Base-by-base conservation (phyloP, 768 basidiomycete species). In the Trametes maxima region DNA sequence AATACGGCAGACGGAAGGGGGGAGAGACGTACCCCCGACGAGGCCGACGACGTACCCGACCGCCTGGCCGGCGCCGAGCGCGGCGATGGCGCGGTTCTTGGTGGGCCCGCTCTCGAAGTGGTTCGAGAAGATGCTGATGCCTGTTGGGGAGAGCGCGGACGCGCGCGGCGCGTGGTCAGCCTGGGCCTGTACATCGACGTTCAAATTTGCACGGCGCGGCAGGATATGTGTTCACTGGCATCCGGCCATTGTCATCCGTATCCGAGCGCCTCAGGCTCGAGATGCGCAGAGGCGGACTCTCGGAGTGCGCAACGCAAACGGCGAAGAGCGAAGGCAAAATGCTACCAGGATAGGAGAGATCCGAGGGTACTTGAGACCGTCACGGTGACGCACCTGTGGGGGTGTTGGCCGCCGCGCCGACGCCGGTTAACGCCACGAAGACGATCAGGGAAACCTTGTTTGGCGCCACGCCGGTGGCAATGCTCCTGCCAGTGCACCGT, bases 401-500 rank as follows among this genome's bases (percentile, higher is more conserved):
- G 1, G 75, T 75, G 56, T 75, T 74, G 7, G 75, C 75, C 14
- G 75, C 74, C 46, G 74, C 72, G 17, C 75, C 75, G 7, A 76
- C 51, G 8, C 75, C 75, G 57, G 68, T 65, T 14, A 74, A 55
- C 13, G 72, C 75, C 33, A 74, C 66, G 59, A 74, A 73, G 22
- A 69, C 42, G 49, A 75, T 76, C 60, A 76, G 73, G 25, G 67
- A 35, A 12, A 55, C 59, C 35, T 68, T 65, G 53, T 54, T 71
- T 25, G 69, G 70, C 14, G 73, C 69, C 37, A 74, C 72, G 25
- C 73, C 70, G 3, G 70, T 68, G 6, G 64, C 70, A 10, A 74
- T 62, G 54, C 74, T 75, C 73, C 74, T 72, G 55, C n/a, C n/a
- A n/a, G n/a, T n/a, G 28, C 8, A 33, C 28, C n/a, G n/a, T n/a